Conservation (phyloP, 108 stramenopile genomes). For the Epithemia pelagica region DNA sequence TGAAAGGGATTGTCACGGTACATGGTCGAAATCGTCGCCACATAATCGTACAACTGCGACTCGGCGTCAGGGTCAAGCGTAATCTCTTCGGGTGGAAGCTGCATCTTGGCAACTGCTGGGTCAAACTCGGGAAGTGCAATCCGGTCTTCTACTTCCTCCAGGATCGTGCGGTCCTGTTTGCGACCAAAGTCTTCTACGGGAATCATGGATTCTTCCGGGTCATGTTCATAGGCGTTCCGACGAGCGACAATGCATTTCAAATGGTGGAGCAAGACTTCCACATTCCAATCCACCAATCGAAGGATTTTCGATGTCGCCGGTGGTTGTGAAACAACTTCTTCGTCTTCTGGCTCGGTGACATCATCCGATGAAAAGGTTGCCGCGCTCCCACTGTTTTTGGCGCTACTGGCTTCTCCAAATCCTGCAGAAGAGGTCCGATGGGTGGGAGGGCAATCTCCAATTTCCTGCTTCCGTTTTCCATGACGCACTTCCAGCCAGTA, state of each 20-base stretch:
- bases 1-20: slow-evolving; percentile 35
- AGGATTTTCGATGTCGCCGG: neutral
- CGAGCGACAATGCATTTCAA: slow-evolving; percentile 6
- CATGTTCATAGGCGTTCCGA: neutral
- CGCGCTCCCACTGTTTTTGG: neutral
- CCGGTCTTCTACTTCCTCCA: slow-evolving; percentile 1
- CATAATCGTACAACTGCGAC: slow-evolving; percentile 9
- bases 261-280: neutral
- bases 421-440: neutral
- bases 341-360: neutral
- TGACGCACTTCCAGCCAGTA: slow-evolving; percentile 13
- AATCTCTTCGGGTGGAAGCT: neutral
- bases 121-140: slow-evolving; percentile 2
- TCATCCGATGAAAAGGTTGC: neutral
- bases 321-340: neutral
- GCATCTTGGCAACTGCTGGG: neutral
- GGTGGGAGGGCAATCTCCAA: neutral
- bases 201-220: neutral
- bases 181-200: neutral
- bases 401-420: neutral
- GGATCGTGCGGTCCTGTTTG: neutral
- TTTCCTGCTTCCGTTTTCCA: neutral
- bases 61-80: neutral
- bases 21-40: slow-evolving; percentile 12
- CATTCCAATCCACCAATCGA: slow-evolving; percentile 11